These are phyloP conservation scores for Cyberlindnera maritima DNA, from an alignment of 805 yeast species.

Conservation along the genomic window DNA sequence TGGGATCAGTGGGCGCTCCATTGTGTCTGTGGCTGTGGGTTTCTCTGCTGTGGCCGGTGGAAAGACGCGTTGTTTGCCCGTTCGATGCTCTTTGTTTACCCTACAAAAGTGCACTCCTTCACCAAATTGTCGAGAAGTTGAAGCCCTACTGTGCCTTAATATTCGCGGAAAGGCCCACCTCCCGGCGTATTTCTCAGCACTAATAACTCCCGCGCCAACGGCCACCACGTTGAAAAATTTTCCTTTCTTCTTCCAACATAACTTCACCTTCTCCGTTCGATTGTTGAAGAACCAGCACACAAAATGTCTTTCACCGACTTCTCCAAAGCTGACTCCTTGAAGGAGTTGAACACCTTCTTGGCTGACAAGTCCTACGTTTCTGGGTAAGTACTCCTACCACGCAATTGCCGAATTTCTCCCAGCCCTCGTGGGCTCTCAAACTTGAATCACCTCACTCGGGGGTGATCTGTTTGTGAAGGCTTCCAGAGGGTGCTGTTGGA, in stretches of 20 bases:
- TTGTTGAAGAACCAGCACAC: conserved; percentile 1
- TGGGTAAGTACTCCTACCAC: conserved; percentile 67
- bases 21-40: conserved; percentile 4
- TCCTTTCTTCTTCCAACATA: conserved; percentile 5
- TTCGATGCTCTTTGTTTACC: conserved; percentile 1
- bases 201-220: not conserved
- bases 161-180: too few species aligned
- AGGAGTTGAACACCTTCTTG: conserved; percentile 78
- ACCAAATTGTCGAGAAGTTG: not conserved
- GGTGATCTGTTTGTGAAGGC: not conserved
- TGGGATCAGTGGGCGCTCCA: conserved; percentile 42
- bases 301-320: conserved; percentile 77
- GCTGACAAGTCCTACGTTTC: conserved; percentile 92
- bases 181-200: conserved; percentile 4
- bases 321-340: conserved; percentile 71
- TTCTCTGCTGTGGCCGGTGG: too few species aligned
- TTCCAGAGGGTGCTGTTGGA: not conserved
- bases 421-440: not conserved
- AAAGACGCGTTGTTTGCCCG: not conserved
- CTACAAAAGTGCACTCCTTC: too few species aligned
- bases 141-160: conserved; percentile 5
- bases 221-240: conserved; percentile 5
- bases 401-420: not conserved
- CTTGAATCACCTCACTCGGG: too few species aligned
- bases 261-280: not conserved